These are phyloP conservation scores for Bipolaris sorokiniana DNA, from an alignment of 2,329 filamentous ascomycete genomes.

Conservation along the genomic window DNA sequence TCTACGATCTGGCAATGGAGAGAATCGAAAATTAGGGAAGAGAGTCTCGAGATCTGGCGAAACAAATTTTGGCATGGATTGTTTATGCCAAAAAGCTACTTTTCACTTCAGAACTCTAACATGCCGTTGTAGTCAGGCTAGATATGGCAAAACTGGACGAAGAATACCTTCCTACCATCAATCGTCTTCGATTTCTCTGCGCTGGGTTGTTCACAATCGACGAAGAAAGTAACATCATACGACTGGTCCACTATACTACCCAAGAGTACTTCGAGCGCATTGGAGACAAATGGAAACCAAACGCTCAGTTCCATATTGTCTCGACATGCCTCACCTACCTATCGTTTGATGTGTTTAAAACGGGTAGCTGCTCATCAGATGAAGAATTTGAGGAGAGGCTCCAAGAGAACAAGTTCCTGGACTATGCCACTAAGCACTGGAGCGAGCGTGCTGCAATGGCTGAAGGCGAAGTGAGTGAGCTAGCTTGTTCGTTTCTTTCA, in stretches of 20 bases:
- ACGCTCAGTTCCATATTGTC: slow-evolving; percentile 6
- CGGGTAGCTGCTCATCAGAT: slow-evolving; percentile 16
- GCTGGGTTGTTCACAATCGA: slow-evolving; percentile 27
- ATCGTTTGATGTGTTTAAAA: slow-evolving; percentile 30
- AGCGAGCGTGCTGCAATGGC: slow-evolving; percentile 24
- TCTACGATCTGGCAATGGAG: too few species aligned
- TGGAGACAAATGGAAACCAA: slow-evolving; percentile 4
- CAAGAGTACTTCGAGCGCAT: slow-evolving; percentile 36
- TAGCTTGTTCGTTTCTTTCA: too few species aligned
- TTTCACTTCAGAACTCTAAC: too few species aligned
- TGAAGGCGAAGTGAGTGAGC: slow-evolving; percentile 8
- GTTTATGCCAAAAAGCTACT: too few species aligned
- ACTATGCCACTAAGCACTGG: slow-evolving; percentile 40
- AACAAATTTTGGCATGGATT: too few species aligned
- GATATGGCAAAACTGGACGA: too few species aligned
- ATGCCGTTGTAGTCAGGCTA: too few species aligned
- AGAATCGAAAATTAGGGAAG: too few species aligned
- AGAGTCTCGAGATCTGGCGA: too few species aligned
- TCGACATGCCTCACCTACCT: slow-evolving; percentile 39
- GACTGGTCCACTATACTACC: slow-evolving; percentile 37
- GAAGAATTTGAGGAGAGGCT: slow-evolving; percentile 25
- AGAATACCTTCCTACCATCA: too few species aligned
- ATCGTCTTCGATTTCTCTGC: slow-evolving; percentile 18
- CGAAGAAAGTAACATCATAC: slow-evolving; percentile 31
- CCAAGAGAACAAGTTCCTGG: slow-evolving; percentile 24